Base-by-base conservation (phyloP, 441 rosid genomes). In the Pelargonium citronellum region DNA sequence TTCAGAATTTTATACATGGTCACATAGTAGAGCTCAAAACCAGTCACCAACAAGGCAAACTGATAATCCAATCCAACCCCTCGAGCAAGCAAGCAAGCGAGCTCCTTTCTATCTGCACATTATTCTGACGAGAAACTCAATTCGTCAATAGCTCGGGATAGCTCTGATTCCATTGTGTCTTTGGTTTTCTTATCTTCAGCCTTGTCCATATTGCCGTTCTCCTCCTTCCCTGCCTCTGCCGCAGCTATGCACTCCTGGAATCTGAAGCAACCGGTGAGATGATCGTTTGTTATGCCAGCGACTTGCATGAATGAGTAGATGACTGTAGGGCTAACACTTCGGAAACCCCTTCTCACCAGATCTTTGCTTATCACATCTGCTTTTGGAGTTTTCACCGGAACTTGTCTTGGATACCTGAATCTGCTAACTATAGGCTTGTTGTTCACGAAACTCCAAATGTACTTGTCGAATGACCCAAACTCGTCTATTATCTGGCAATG, bases 361-460 rank as follows among this genome's bases (percentile, higher is more conserved):
- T 92, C 97, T 73, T 89, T 91, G 90, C 98, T 92, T 72, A 92
- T 87, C 20, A 71, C 80, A 37, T 92, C 98, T 16, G 97, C 91
- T 80, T 92, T 92, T 1, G 98, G 90, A 41, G 90, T 81, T 79
- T 92, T 92, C 39, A 83, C 97, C 0, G 94, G 94, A 67, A 92
- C 87, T 81, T 91, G 98, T n/a, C 96, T 84, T 46, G 91, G 86
- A 71, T 89, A 87, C 16, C 91, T 80, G 78, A 87, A 86, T 83
- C 74, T 83, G 79, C 87, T 83, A 67, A 91, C 80, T 67, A 89
- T 78, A 41, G 94, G 92, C 78, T 87, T 92, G 81, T 82, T 72
- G 82, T 87, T 89, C 76, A 92, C 91, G 53, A 91, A 92, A 83
- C 96, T 84, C 98, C 97, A 92, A 53, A 92, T 82, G 67, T 92